Evolutionary conservation across 805 yeast species (phyloP).

Genomic region (Ogataea haglerorum): DNA sequence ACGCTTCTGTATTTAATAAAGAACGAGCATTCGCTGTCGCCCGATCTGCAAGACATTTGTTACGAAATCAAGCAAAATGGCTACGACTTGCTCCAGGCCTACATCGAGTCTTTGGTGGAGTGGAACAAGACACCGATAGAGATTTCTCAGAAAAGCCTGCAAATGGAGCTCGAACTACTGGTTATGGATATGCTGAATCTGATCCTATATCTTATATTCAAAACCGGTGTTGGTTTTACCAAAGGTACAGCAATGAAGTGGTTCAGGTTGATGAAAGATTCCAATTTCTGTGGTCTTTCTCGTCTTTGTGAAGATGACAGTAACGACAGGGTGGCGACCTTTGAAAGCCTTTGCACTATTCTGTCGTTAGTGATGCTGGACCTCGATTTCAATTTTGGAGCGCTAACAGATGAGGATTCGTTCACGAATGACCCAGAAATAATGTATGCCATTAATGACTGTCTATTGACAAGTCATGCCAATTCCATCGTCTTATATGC

Average conservation of each 20-base stretch:
- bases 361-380: constrained; percentile 55
- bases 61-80: constrained; percentile 31
- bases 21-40: constrained; percentile 18
- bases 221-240: constrained; percentile 21
- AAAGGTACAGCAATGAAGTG: constrained; percentile 42
- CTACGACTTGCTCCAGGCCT: constrained; percentile 31
- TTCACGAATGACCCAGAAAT: constrained; percentile 41
- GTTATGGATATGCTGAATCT: constrained; percentile 25
- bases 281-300: constrained; percentile 19
- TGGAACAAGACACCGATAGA: constrained; percentile 10
- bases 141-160: constrained; percentile 16
- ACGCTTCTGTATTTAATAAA: constrained; percentile 37
- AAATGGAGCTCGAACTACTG: constrained; percentile 15
- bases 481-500: constrained; percentile 55
- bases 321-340: constrained; percentile 22
- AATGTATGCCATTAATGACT: constrained; percentile 26
- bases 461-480: constrained; percentile 29
- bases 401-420: constrained; percentile 36
- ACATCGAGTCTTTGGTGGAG: constrained; percentile 20
- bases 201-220: constrained; percentile 27
- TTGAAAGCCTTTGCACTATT: constrained; percentile 47
- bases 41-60: constrained; percentile 36
- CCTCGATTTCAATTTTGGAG: constrained; percentile 46
- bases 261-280: constrained; percentile 49
- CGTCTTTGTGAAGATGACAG: constrained; percentile 26